Conservation (phyloP, 805 yeast species). For the Cyberlindnera veronae region DNA sequence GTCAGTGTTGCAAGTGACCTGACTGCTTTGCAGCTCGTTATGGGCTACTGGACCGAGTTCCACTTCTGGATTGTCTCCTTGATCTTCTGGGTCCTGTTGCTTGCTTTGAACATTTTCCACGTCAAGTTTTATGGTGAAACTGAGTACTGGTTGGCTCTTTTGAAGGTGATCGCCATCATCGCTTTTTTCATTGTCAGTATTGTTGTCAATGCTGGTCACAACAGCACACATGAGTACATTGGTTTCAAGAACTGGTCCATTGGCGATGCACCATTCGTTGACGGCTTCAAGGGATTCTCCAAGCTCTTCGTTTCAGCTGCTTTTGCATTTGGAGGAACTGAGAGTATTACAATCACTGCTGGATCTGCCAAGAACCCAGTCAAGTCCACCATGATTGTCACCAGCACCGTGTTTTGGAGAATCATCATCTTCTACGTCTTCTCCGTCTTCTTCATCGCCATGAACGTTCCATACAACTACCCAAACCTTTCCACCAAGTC, state of each 20-base stretch:
- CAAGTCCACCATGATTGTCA: slow-evolving; percentile 50
- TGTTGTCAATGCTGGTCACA: slow-evolving; percentile 42
- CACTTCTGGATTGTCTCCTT: slow-evolving; percentile 51
- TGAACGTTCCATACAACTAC: slow-evolving; percentile 51
- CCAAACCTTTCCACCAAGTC: slow-evolving; percentile 46
- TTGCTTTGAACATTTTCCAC: slow-evolving; percentile 47
- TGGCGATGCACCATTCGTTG: slow-evolving; percentile 49
- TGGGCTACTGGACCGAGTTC: slow-evolving; percentile 48
- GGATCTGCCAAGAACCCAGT: slow-evolving; percentile 54
- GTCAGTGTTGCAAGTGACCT: slow-evolving; percentile 51
- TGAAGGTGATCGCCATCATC: slow-evolving; percentile 58
- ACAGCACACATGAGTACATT: slow-evolving; percentile 41
- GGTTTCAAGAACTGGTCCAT: slow-evolving; percentile 50
- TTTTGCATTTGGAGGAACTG: slow-evolving; percentile 57
- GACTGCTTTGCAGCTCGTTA: slow-evolving; percentile 56
- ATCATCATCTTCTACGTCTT: slow-evolving; percentile 46
- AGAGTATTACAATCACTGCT: slow-evolving; percentile 54
- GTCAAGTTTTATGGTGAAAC: slow-evolving; percentile 57
- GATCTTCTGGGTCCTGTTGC: slow-evolving; percentile 48
- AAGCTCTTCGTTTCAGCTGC: slow-evolving; percentile 52
- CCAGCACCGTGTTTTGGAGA: slow-evolving; percentile 54
- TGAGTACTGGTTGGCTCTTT: slow-evolving; percentile 59
- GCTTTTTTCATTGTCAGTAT: slow-evolving; percentile 57
- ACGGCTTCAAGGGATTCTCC: slow-evolving; percentile 50
- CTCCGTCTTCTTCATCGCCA: slow-evolving; percentile 46